Evolutionary conservation across 2,329 filamentous ascomycete species (phyloP).

Genomic region (Stemphylium beticola): DNA sequence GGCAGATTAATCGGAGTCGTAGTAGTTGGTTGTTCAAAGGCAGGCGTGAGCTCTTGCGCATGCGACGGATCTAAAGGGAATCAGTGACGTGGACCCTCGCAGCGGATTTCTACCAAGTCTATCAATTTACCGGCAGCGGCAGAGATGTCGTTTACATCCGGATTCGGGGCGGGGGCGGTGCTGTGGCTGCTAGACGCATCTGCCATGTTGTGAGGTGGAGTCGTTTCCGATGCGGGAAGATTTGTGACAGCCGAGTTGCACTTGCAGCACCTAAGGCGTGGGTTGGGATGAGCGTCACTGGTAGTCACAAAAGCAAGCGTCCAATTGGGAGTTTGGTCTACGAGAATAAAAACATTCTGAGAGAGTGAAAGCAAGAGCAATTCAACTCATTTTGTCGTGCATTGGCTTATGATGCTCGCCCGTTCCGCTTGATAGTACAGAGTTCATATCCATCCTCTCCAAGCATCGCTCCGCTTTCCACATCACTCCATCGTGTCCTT

Average conservation of each 20-base stretch:
- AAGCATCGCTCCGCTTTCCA: conserved; percentile 12
- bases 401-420: conserved; percentile 35
- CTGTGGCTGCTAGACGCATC: conserved; percentile 34
- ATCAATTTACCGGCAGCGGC: conserved; percentile 32
- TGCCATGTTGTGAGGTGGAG: conserved; percentile 45
- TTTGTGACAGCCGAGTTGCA: conserved; percentile 30
- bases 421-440: conserved; percentile 45
- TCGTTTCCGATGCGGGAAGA: conserved; percentile 40
- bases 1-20: conserved; percentile 32
- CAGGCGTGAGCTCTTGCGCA: conserved; percentile 21
- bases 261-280: conserved; percentile 10
- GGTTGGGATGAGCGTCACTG: background rate
- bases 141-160: conserved; percentile 7
- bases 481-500: conserved; percentile 10
- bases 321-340: background rate
- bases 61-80: conserved; percentile 24
- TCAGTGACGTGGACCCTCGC: background rate
- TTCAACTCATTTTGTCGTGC: conserved; percentile 31
- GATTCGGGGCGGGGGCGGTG: conserved; percentile 24
- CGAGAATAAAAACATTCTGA: conserved; percentile 3
- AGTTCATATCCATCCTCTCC: conserved; percentile 43
- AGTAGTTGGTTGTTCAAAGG: conserved; percentile 12
- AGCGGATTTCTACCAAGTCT: background rate
- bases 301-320: conserved; percentile 8
- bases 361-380: background rate